These are phyloP conservation scores for Podospora australis DNA, from an alignment of 495 filamentous ascomycete genomes.

Conservation along the genomic window DNA sequence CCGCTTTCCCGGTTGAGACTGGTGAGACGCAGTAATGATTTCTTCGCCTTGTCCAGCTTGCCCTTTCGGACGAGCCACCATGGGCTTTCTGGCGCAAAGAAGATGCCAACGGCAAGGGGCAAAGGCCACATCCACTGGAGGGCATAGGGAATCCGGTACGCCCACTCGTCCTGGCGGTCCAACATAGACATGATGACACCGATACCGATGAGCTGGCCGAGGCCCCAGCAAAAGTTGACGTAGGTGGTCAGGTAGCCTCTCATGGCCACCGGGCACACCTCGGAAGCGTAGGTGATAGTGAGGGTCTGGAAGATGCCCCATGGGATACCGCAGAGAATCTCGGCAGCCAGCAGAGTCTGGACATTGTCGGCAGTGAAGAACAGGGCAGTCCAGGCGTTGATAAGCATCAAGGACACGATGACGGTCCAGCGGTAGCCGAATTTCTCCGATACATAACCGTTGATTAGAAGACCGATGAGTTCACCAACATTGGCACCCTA, in stretches of 20 bases:
- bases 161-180: slow-evolving; percentile 47
- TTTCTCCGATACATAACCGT: slow-evolving; percentile 67
- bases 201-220: slow-evolving; percentile 69
- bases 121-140: slow-evolving; percentile 85
- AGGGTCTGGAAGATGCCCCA: slow-evolving; percentile 80
- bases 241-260: slow-evolving; percentile 72
- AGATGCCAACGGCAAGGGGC: slow-evolving; percentile 64
- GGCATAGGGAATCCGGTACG: slow-evolving; percentile 60
- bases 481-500: slow-evolving; percentile 50
- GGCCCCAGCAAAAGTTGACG: slow-evolving; percentile 77
- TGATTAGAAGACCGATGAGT: slow-evolving; percentile 70
- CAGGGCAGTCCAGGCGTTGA: slow-evolving; percentile 65
- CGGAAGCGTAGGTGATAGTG: slow-evolving; percentile 74
- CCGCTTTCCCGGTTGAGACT: slow-evolving; percentile 49
- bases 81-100: slow-evolving; percentile 67
- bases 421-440: slow-evolving; percentile 70
- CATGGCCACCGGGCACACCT: slow-evolving; percentile 67
- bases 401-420: slow-evolving; percentile 56
- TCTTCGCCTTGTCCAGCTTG: slow-evolving; percentile 60
- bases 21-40: slow-evolving; percentile 59
- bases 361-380: slow-evolving; percentile 72
- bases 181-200: slow-evolving; percentile 66
- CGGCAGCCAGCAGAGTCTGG: slow-evolving; percentile 59
- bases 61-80: slow-evolving; percentile 80
- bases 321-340: slow-evolving; percentile 69